Percentiles rank a stretch among this genome's conserved stretches.
Conservation (phyloP, 78 protist species). For the Isochrysis galbana region DNA sequence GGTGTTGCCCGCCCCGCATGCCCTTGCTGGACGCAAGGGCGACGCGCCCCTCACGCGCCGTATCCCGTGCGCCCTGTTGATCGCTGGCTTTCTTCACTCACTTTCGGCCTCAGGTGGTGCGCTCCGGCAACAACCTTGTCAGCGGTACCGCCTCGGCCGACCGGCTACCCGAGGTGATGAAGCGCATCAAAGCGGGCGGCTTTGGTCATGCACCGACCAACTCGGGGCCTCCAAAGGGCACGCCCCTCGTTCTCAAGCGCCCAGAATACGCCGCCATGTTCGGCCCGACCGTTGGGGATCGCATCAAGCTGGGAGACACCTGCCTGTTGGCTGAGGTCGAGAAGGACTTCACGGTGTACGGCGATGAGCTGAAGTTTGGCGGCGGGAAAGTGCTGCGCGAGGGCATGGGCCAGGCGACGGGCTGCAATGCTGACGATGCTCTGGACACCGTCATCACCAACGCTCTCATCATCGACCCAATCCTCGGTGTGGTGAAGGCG, state of each 20-base stretch:
- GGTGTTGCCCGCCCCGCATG: background rate
- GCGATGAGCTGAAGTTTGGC: conserved; percentile 57
- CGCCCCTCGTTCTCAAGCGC: background rate
- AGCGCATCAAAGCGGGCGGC: background rate
- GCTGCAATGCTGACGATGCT: background rate
- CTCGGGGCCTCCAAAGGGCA: background rate
- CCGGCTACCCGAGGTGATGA: conserved; percentile 22
- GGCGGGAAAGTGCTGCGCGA: conserved; percentile 57
- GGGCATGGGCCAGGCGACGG: conserved; percentile 37
- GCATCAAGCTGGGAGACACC: conserved; percentile 35
- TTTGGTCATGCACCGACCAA: background rate
- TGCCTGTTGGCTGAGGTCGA: conserved; percentile 24
- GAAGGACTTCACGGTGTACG: conserved; percentile 44
- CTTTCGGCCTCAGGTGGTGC: background rate
- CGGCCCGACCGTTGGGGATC: conserved; percentile 48
- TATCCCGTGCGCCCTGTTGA: too few species aligned
- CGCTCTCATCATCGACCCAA: conserved; percentile 37
- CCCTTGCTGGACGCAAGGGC: too few species aligned
- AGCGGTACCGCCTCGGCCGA: background rate
- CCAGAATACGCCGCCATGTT: conserved; percentile 33
- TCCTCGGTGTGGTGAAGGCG: conserved; percentile 23
- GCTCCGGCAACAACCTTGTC: conserved; percentile 3
- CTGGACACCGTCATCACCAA: conserved; percentile 55
- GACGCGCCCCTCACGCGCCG: too few species aligned
- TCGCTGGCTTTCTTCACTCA: background rate